Evolutionary conservation across 768 basidiomycete genomes (phyloP).

Genomic region (Tricholoma sp.): DNA sequence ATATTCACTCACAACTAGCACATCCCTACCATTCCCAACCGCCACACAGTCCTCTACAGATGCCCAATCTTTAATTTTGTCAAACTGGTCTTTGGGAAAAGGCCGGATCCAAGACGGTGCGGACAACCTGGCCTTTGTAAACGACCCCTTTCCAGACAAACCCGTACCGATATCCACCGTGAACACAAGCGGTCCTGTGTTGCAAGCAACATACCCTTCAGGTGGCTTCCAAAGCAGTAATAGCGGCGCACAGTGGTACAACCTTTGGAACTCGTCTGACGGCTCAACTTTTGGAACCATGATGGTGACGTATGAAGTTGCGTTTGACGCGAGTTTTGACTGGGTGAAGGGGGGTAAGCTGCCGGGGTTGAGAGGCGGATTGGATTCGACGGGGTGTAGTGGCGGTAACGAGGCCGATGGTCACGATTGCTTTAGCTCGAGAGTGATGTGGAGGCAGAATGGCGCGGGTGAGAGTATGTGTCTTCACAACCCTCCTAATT

Average conservation of each 20-base stretch:
- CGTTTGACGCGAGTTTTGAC: slow-evolving; percentile 59
- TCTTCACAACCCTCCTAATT: neutral
- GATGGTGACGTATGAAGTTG: slow-evolving; percentile 70
- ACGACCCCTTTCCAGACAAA: slow-evolving; percentile 58
- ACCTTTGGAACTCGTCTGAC: slow-evolving; percentile 61
- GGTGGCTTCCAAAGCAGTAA: slow-evolving; percentile 54
- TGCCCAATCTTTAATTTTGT: slow-evolving; percentile 45
- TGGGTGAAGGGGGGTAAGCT: slow-evolving; percentile 77
- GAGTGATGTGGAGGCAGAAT: slow-evolving; percentile 70
- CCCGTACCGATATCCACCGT: slow-evolving; percentile 27
- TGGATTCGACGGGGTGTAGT: slow-evolving; percentile 57
- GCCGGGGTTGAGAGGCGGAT: slow-evolving; percentile 69
- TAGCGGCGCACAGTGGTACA: slow-evolving; percentile 65
- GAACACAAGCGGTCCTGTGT: slow-evolving; percentile 36
- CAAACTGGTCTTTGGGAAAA: slow-evolving; percentile 58
- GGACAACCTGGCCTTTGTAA: slow-evolving; percentile 54
- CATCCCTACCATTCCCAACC: slow-evolving; percentile 59
- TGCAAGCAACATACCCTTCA: slow-evolving; percentile 60
- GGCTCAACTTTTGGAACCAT: slow-evolving; percentile 57
- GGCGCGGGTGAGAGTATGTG: slow-evolving; percentile 66
- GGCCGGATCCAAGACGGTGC: slow-evolving; percentile 56
- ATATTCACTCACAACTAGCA: slow-evolving; percentile 56
- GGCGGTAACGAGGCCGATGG: slow-evolving; percentile 65
- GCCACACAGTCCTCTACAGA: slow-evolving; percentile 48
- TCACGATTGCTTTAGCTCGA: slow-evolving; percentile 63